A percentile compares a stretch with the other conserved stretches of the same genome.
Conservation (phyloP, 2,329 filamentous ascomycete genomes). For the Setomelanomma holmii region DNA sequence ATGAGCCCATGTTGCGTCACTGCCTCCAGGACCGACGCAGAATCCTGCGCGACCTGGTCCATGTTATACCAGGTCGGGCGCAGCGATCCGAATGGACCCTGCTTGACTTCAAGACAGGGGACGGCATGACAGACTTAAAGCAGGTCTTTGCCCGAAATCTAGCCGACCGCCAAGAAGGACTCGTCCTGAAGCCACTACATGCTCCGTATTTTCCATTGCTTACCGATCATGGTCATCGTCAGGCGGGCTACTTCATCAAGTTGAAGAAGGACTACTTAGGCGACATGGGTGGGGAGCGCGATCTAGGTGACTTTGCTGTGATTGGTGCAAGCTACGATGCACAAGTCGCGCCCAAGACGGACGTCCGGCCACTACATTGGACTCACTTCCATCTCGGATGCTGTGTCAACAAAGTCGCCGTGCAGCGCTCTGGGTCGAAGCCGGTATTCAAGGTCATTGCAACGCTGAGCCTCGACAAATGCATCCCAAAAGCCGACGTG, state of each 20-base stretch:
- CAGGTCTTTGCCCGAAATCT: conserved; percentile 71
- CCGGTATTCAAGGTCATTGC: conserved; percentile 74
- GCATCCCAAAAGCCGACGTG: conserved; percentile 55
- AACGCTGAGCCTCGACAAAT: conserved; percentile 53
- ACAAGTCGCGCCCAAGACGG: conserved; percentile 64
- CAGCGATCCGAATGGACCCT: conserved; percentile 71
- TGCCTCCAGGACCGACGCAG: conserved; percentile 67
- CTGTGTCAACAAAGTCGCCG: conserved; percentile 70
- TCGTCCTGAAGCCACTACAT: conserved; percentile 78
- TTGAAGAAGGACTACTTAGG: conserved; percentile 88
- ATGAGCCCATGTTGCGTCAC: conserved; percentile 59
- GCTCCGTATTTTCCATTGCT: conserved; percentile 72
- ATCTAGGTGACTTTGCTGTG: conserved; percentile 76
- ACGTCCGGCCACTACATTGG: conserved; percentile 67
- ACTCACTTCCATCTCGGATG: conserved; percentile 85
- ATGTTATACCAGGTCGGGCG: conserved; percentile 65
- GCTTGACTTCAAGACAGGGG: conserved; percentile 66
- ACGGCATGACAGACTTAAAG: conserved; percentile 42
- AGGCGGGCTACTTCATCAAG: conserved; percentile 70
- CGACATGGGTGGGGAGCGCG: conserved; percentile 73
- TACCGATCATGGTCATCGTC: conserved; percentile 30
- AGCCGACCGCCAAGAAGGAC: conserved; percentile 72
- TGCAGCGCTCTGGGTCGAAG: conserved; percentile 57
- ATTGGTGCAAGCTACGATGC: conserved; percentile 77
- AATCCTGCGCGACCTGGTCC: conserved; percentile 65